Base-by-base conservation (phyloP, 129 eudicot genomes). In the Heracleum sosnowskyi region DNA sequence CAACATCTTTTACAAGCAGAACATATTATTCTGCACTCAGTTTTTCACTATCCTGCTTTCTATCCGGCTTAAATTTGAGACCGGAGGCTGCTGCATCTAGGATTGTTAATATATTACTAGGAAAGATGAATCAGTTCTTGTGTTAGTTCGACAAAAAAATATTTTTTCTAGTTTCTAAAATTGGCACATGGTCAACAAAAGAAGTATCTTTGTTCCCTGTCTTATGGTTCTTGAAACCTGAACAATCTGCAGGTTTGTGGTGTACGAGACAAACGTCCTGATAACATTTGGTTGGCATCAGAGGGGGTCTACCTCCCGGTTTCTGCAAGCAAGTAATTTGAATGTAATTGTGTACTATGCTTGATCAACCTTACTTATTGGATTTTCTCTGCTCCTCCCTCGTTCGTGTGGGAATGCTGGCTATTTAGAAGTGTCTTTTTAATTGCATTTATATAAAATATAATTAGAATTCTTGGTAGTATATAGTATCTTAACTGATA, bases 301-400 rank as follows among this genome's bases (percentile, higher is more conserved):
- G 99, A 96, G 87, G 99, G 99, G 11, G 93, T 96, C n/a, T 96
- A 90, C 84, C 87, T 92, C 68, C 99, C 97, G 26, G 81, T 83
- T 45, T 46, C 86, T 24, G 88, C 77, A 44, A 87, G 84, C 86
- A 96, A 90, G 85, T 89, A 82, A 86, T 35, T 13, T 33, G 6
- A 13, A 60, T 12, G 72, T 66, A n/a, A 66, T 13, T 12, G 15
- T 11, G 57, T 28, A 16, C 16, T 29, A 44, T 3, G 2, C 29
- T 12, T 13, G 37, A 34, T 74, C 77, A 72, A n/a, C 76, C 28
- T 12, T 72, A 40, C 76, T 41, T 34, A 18, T 18, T 12, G 16
- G 24, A 49, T 15, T 0, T n/a, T 74, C 49, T 72, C 20, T 37
- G 11, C 17, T 31, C n/a, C n/a, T n/a, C 28, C 41, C 44, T 28